phyloP scores from a whole-genome alignment of 768 basidiomycete species.

The Termitomyces sp. region DNA sequence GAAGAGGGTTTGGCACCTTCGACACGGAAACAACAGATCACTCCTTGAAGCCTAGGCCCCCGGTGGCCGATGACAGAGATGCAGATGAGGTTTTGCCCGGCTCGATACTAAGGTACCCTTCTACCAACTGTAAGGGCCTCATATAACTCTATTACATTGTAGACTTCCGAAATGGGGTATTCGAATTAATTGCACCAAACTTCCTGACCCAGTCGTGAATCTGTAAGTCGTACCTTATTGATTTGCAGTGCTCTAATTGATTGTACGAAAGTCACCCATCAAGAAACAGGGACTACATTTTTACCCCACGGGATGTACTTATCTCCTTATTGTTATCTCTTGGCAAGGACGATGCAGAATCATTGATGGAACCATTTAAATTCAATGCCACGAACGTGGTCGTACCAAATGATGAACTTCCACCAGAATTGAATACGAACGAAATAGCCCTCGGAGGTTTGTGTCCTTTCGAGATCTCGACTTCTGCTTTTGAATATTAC shows the following conservation, averaged over 20 bases:
- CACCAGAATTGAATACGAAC: slow-evolving; percentile 16
- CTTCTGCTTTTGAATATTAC: neutral
- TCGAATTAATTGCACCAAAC: slow-evolving; percentile 27
- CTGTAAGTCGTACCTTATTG: slow-evolving; percentile 20
- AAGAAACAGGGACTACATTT: slow-evolving; percentile 26
- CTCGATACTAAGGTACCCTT: slow-evolving; percentile 20
- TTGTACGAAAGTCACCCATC: slow-evolving; percentile 14
- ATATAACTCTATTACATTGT: neutral
- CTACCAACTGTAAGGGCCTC: neutral
- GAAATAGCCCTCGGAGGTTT: slow-evolving; percentile 20
- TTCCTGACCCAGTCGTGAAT: slow-evolving; percentile 22
- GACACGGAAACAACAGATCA: slow-evolving; percentile 18
- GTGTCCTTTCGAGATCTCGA: neutral
- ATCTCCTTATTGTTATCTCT: slow-evolving; percentile 26
- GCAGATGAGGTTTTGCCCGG: slow-evolving; percentile 19
- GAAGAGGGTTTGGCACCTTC: slow-evolving; percentile 34
- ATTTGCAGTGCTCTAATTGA: neutral
- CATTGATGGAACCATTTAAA: slow-evolving; percentile 13
- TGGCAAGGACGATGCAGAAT: slow-evolving; percentile 22
- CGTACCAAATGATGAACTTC: slow-evolving; percentile 17
- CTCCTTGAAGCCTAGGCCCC: slow-evolving; percentile 6
- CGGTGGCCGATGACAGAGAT: neutral
- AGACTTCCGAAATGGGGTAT: slow-evolving; percentile 37
- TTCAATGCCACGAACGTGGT: slow-evolving; percentile 16
- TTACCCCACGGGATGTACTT: slow-evolving; percentile 27